Evolutionary conservation across 805 yeast species (phyloP).

Genomic region (Saturnispora sanitii): DNA sequence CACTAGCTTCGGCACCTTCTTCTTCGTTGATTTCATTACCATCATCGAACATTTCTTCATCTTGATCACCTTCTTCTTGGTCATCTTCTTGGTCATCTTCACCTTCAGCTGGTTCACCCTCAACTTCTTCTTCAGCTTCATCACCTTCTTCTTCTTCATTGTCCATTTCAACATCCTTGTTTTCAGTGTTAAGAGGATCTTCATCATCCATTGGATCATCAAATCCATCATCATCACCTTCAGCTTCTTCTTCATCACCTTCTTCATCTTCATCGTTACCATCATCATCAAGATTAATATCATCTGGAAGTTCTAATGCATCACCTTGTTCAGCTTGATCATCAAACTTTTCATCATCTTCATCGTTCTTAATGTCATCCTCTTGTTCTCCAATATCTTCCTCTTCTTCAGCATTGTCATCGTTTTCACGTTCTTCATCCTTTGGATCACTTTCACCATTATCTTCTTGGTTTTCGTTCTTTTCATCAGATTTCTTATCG

Average conservation of each 20-base stretch:
- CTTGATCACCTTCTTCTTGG: conserved; percentile 21
- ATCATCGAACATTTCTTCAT: conserved; percentile 15
- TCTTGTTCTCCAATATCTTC: conserved; percentile 79
- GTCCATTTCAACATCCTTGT: conserved; percentile 24
- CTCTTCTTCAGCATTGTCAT: conserved; percentile 44
- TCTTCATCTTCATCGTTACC: conserved; percentile 28
- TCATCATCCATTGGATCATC: conserved; percentile 20
- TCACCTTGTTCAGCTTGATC: conserved; percentile 75
- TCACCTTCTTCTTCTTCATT: conserved; percentile 24
- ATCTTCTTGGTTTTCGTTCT: conserved; percentile 28
- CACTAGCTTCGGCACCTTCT: conserved; percentile 25
- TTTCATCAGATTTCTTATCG: conserved; percentile 22
- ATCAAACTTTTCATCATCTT: conserved; percentile 53
- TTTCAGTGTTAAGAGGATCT: conserved; percentile 16
- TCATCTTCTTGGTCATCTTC: conserved; percentile 23
- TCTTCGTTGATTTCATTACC: conserved; percentile 19
- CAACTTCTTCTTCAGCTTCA: conserved; percentile 17
- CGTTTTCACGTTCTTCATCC: conserved; percentile 33
- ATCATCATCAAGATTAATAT: conserved; percentile 72
- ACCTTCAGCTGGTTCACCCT: conserved; percentile 21
- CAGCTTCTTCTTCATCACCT: conserved; percentile 19
- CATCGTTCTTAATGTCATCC: conserved; percentile 63
- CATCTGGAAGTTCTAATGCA: conserved; percentile 84
- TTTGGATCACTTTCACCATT: conserved; percentile 29
- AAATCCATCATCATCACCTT: conserved; percentile 21